phyloP scores from a whole-genome alignment of 2,329 filamentous ascomycete genomes.

The Sporothrix protearum region DNA sequence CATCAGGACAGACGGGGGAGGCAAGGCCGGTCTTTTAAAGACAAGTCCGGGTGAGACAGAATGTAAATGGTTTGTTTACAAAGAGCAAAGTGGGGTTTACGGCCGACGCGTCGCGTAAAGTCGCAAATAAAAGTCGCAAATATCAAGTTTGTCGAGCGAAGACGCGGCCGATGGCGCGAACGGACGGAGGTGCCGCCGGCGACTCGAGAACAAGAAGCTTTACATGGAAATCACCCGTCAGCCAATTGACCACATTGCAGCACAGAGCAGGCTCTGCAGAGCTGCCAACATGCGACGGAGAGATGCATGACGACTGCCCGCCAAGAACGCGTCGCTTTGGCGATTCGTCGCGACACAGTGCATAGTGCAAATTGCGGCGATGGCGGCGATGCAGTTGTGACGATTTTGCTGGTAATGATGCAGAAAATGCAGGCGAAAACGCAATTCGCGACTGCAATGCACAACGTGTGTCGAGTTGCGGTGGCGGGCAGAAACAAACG shows the following conservation, averaged over 20 bases:
- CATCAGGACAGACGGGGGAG: constrained; percentile 23
- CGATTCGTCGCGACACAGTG: neutral
- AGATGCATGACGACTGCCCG: neutral
- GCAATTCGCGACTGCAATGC: neutral
- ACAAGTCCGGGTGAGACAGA: too few relatives aligned
- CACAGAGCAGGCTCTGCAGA: neutral
- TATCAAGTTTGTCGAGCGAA: neutral
- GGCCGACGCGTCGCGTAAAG: constrained; percentile 12
- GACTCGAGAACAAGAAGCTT: neutral
- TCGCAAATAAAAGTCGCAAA: neutral
- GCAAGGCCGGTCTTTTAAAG: neutral
- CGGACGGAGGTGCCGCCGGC: neutral
- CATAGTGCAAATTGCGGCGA: neutral
- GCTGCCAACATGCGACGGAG: neutral
- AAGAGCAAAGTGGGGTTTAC: neutral
- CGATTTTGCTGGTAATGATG: neutral
- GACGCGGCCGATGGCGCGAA: neutral
- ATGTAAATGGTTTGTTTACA: neutral
- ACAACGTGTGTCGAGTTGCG: neutral
- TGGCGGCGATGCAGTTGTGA: neutral
- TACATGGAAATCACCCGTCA: neutral
- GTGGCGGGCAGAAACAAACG: neutral
- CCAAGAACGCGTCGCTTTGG: neutral
- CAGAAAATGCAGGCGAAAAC: neutral
- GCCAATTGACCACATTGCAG: neutral